These are phyloP conservation scores for Albophoma yamanashiensis DNA, from an alignment of 2,329 filamentous ascomycete genomes.

Conservation along the genomic window DNA sequence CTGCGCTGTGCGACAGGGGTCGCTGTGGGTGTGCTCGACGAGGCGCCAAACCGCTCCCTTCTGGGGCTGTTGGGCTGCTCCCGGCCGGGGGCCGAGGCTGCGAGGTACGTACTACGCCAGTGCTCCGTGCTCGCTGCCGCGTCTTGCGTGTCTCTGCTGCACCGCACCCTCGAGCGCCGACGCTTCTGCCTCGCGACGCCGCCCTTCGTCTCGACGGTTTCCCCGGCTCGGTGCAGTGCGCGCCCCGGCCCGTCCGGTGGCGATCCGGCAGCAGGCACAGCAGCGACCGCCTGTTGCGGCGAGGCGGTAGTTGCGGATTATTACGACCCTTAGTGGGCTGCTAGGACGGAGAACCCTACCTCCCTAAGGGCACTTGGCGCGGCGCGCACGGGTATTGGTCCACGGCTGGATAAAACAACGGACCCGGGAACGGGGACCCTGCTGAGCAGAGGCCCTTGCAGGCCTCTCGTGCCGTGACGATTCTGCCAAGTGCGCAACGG, in stretches of 20 bases:
- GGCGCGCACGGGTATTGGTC: neutral
- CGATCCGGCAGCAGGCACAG: neutral
- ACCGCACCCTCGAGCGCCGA: neutral
- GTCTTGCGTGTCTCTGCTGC: too few species aligned
- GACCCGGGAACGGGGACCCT: neutral
- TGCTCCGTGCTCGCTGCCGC: too few species aligned
- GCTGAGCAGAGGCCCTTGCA: neutral
- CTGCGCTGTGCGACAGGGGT: neutral
- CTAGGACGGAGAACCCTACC: neutral
- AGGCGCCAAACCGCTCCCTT: neutral
- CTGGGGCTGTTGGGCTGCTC: neutral
- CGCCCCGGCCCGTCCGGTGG: neutral
- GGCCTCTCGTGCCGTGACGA: neutral
- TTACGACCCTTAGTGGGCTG: neutral
- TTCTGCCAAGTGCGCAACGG: neutral
- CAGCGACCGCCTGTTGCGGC: neutral
- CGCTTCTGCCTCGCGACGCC: neutral
- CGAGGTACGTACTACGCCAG: neutral
- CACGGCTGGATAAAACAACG: neutral
- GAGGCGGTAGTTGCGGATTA: neutral
- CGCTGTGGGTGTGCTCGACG: neutral
- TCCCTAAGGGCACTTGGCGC: neutral
- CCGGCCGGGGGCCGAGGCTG: neutral
- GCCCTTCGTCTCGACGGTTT: neutral
- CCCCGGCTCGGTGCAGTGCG: neutral